phyloP scores from a whole-genome alignment of 495 filamentous ascomycete species.

The Podospora sp. region DNA sequence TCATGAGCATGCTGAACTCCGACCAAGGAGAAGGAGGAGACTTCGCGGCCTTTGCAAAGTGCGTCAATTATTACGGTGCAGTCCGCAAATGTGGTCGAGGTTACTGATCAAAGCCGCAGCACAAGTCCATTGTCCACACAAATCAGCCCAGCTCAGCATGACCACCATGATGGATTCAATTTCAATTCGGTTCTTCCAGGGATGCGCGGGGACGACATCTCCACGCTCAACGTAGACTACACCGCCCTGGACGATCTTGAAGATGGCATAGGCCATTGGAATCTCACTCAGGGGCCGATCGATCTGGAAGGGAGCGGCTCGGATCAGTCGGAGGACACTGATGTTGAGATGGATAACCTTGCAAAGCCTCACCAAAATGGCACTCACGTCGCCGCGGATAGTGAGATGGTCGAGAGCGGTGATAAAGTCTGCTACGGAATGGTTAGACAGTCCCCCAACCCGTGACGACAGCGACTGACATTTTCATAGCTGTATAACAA shows the following conservation, averaged over 20 bases:
- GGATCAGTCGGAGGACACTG: constrained; percentile 6
- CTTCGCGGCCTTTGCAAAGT: not conserved
- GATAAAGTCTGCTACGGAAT: constrained; percentile 36
- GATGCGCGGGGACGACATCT: not conserved
- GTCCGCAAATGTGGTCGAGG: not conserved
- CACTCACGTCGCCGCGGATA: not conserved
- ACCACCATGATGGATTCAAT: not conserved
- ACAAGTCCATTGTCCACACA: not conserved
- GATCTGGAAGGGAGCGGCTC: not conserved
- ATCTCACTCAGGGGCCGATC: not conserved
- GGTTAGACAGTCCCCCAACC: constrained; percentile 10
- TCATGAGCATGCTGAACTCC: constrained; percentile 1
- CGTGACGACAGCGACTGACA: not conserved
- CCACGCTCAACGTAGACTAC: not conserved
- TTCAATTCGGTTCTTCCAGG: not conserved
- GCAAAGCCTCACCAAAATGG: not conserved
- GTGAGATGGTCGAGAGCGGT: not conserved
- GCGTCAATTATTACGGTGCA: not conserved
- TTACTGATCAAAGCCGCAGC: not conserved
- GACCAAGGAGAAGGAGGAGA: not conserved
- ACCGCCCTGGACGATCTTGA: not conserved
- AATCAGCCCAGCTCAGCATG: not conserved
- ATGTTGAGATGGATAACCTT: constrained; percentile 16
- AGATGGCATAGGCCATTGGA: not conserved
- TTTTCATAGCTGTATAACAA: constrained; percentile 17